A percentile compares a stretch with the other conserved stretches of the same genome.
Conservation (phyloP, 2,329 filamentous ascomycete species). For the Xylaria sp. region DNA sequence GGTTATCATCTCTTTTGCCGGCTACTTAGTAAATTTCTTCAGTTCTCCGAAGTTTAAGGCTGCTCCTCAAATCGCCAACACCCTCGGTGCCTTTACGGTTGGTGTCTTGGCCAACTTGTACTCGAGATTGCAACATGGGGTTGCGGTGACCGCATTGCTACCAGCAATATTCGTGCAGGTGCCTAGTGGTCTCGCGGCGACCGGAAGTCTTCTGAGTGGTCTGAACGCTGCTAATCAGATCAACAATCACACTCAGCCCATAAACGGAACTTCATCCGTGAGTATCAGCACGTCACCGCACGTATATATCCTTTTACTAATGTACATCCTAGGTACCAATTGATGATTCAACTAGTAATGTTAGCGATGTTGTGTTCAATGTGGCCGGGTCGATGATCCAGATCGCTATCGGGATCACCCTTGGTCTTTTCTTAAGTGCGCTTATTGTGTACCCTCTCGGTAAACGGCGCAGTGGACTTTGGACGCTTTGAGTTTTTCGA, state of each 20-base stretch:
- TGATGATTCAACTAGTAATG: slow-evolving; percentile 39
- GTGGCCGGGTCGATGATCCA: slow-evolving; percentile 58
- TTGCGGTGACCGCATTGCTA: slow-evolving; percentile 53
- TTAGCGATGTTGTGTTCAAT: slow-evolving; percentile 50
- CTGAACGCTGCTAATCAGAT: slow-evolving; percentile 51
- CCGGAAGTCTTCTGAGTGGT: slow-evolving; percentile 53
- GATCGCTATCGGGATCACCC: slow-evolving; percentile 58
- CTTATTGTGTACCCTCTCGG: slow-evolving; percentile 56
- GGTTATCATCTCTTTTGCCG: slow-evolving; percentile 73
- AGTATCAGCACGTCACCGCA: slow-evolving; percentile 12
- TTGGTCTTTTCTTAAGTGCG: slow-evolving; percentile 56
- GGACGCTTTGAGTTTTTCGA: slow-evolving; percentile 49
- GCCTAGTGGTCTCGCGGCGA: slow-evolving; percentile 54
- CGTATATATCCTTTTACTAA: not conserved
- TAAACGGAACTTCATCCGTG: slow-evolving; percentile 45
- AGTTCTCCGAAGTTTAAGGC: slow-evolving; percentile 67
- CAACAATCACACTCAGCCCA: slow-evolving; percentile 44
- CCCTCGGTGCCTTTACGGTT: slow-evolving; percentile 76
- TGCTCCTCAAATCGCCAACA: slow-evolving; percentile 78
- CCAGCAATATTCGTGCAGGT: slow-evolving; percentile 57
- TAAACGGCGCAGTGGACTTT: slow-evolving; percentile 56
- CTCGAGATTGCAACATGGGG: slow-evolving; percentile 62
- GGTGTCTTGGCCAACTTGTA: slow-evolving; percentile 81
- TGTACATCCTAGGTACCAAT: slow-evolving; percentile 29
- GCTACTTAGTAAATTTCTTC: slow-evolving; percentile 80